phyloP scores from a whole-genome alignment of 2,329 filamentous ascomycete species.

The Albifimbria verrucaria region DNA sequence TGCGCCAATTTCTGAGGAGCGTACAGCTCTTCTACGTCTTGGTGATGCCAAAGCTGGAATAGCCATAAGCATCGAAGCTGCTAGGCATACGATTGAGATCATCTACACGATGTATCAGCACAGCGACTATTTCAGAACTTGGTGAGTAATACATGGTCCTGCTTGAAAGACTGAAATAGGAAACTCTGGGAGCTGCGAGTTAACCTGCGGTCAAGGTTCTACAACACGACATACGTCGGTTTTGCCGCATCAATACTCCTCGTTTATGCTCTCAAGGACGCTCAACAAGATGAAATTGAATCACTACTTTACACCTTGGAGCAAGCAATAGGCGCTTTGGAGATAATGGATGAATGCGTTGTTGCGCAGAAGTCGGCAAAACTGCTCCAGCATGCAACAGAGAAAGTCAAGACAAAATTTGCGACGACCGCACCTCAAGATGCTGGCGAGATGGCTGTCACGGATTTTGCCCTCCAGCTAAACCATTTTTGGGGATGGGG shows the following conservation, averaged over 20 bases:
- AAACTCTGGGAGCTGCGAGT: neutral
- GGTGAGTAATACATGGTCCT: slow-evolving; percentile 10
- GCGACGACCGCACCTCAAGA: neutral
- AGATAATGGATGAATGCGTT: slow-evolving; percentile 22
- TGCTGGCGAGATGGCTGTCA: neutral
- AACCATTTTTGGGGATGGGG: neutral
- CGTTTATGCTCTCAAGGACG: slow-evolving; percentile 20
- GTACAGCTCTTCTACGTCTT: slow-evolving; percentile 11
- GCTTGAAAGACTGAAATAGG: neutral
- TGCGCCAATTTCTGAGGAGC: slow-evolving; percentile 13
- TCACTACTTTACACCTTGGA: slow-evolving; percentile 11
- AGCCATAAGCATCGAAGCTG: slow-evolving; percentile 19
- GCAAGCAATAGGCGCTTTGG: slow-evolving; percentile 20
- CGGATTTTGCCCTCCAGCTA: neutral
- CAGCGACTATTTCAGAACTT: slow-evolving; percentile 25
- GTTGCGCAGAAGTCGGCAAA: slow-evolving; percentile 21
- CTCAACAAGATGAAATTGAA: slow-evolving; percentile 13
- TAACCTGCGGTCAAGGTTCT: slow-evolving; percentile 18
- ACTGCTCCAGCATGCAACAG: slow-evolving; percentile 19
- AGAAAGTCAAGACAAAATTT: slow-evolving; percentile 5
- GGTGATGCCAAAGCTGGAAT: slow-evolving; percentile 13
- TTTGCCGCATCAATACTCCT: slow-evolving; percentile 26
- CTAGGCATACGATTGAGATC: slow-evolving; percentile 23
- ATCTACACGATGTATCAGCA: slow-evolving; percentile 24
- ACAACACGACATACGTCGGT: slow-evolving; percentile 25